phyloP scores from a whole-genome alignment of 1,284 basidiomycete species.

The Sphaerobolus stellatus region DNA sequence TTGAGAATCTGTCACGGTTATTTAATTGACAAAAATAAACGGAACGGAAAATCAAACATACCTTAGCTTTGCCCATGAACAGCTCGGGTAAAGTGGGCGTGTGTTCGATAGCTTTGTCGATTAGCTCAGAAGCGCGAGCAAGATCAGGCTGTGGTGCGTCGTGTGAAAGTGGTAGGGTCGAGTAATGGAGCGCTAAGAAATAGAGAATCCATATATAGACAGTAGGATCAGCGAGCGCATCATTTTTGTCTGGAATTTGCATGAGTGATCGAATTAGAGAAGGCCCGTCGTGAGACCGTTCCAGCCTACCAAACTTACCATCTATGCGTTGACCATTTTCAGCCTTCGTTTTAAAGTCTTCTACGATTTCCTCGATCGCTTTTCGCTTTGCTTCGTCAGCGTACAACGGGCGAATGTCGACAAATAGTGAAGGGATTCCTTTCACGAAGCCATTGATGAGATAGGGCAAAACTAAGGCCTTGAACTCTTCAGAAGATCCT shows the following conservation, averaged over 20 bases:
- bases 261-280: background rate
- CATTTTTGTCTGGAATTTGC: background rate
- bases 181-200: conserved; percentile 91
- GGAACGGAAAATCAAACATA: conserved; percentile 28
- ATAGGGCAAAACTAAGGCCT: conserved; percentile 66
- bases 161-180: conserved; percentile 44
- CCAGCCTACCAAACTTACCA: conserved; percentile 1
- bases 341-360: conserved; percentile 42
- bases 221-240: conserved; percentile 63
- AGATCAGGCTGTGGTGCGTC: conserved; percentile 35
- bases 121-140: conserved; percentile 60
- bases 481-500: conserved; percentile 60
- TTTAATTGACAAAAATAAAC: background rate
- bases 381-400: conserved; percentile 60
- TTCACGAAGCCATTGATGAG: conserved; percentile 72
- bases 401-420: conserved; percentile 90
- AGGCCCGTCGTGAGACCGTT: background rate
- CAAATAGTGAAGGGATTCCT: conserved; percentile 93
- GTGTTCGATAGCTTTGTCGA: conserved; percentile 72
- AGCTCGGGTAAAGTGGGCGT: conserved; percentile 95
- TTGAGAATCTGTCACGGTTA: conserved; percentile 51
- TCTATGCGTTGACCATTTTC: conserved; percentile 20
- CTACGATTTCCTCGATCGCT: conserved; percentile 71
- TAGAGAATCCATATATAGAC: conserved; percentile 95
- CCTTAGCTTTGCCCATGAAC: conserved; percentile 79